phyloP scores from a whole-genome alignment of 352 stramenopile genomes.

The Pseudoperonospora humuli region DNA sequence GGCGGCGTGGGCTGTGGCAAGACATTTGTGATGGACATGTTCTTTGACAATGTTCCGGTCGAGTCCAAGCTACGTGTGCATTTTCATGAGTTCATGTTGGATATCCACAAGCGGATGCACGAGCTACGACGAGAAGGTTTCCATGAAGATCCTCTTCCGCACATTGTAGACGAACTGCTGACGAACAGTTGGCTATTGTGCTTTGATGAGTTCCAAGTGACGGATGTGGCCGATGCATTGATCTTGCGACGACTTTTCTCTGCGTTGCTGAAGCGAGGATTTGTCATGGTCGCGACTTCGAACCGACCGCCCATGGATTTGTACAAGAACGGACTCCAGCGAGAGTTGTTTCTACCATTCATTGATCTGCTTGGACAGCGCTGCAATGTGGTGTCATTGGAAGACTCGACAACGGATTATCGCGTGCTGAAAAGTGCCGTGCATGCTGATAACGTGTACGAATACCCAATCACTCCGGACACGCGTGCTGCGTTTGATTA shows the following conservation, averaged over 20 bases:
- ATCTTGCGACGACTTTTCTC: slow-evolving; percentile 93
- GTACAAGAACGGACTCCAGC: slow-evolving; percentile 95
- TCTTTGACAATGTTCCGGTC: slow-evolving; percentile 83
- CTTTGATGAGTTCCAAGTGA: slow-evolving; percentile 99
- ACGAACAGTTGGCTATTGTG: slow-evolving; percentile 88
- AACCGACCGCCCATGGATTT: slow-evolving; percentile 91
- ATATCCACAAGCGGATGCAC: slow-evolving; percentile 95
- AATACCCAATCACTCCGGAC: slow-evolving; percentile 38
- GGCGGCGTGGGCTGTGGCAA: slow-evolving; percentile 94
- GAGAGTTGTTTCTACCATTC: slow-evolving; percentile 94
- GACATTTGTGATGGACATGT: slow-evolving; percentile 96
- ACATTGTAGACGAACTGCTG: slow-evolving; percentile 84
- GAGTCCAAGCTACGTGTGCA: slow-evolving; percentile 88
- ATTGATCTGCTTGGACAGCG: slow-evolving; percentile 89
- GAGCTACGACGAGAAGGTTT: slow-evolving; percentile 83
- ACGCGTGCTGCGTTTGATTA: slow-evolving; percentile 54
- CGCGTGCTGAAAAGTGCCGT: slow-evolving; percentile 56
- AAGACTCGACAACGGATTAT: slow-evolving; percentile 79
- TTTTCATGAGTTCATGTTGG: slow-evolving; percentile 98
- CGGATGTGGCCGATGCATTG: slow-evolving; percentile 94
- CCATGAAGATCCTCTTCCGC: slow-evolving; percentile 67
- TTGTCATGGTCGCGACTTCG: slow-evolving; percentile 95
- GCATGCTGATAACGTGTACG: slow-evolving; percentile 70
- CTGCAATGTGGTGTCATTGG: slow-evolving; percentile 76
- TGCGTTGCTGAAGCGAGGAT: slow-evolving; percentile 82